These are phyloP conservation scores for Diaporthe capsici DNA, from an alignment of 2,329 filamentous ascomycete species.

Conservation along the genomic window DNA sequence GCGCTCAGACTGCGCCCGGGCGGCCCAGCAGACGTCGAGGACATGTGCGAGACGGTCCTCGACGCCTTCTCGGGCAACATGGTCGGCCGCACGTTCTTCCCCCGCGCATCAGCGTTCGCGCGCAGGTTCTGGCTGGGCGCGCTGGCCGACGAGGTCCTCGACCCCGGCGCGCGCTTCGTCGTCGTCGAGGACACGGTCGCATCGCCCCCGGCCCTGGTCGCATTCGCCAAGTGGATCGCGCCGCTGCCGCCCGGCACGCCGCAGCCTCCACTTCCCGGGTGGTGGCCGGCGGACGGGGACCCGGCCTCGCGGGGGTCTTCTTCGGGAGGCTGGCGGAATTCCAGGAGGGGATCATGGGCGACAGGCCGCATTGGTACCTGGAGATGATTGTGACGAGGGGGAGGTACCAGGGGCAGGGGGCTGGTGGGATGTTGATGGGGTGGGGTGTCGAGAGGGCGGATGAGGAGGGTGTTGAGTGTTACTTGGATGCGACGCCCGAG, in stretches of 20 bases:
- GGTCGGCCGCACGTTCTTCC: constrained; percentile 56
- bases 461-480: constrained; percentile 57
- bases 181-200: constrained; percentile 53
- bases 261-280: constrained; percentile 46
- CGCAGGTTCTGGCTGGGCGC: constrained; percentile 53
- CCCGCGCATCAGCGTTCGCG: constrained; percentile 46
- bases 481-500: constrained; percentile 64
- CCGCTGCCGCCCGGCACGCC: constrained; percentile 46
- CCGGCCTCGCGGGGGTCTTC: constrained; percentile 55
- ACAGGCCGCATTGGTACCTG: constrained; percentile 63
- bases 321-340: constrained; percentile 54
- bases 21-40: constrained; percentile 55
- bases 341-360: constrained; percentile 56
- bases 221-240: constrained; percentile 63
- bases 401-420: constrained; percentile 61
- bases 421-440: constrained; percentile 57
- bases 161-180: constrained; percentile 56
- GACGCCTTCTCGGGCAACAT: constrained; percentile 58
- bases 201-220: constrained; percentile 52
- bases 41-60: constrained; percentile 59
- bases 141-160: constrained; percentile 55
- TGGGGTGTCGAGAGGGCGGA: constrained; percentile 65
- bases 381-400: constrained; percentile 61
- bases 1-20: constrained; percentile 55
- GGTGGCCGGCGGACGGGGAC: constrained; percentile 59